Evolutionary conservation across 371 early-diverging fungal genomes (phyloP).

Genomic region (Lichtheimia hyalospora): DNA sequence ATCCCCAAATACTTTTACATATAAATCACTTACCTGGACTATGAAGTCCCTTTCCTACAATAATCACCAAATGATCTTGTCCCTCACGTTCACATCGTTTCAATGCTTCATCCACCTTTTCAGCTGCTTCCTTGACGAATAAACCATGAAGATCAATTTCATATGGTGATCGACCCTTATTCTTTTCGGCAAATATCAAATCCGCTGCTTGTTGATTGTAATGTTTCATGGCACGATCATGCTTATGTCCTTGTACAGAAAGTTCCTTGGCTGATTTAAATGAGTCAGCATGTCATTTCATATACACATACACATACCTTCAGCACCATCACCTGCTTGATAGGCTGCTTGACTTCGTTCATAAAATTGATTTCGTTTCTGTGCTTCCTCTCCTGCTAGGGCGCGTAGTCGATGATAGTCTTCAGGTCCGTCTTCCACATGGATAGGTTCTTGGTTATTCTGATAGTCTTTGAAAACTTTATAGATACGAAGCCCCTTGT

Average conservation of each 20-base stretch:
- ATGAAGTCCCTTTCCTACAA: constrained; percentile 65
- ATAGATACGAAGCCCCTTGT: constrained; percentile 29
- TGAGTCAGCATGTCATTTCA: background rate
- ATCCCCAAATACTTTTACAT: background rate
- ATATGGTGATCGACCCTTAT: constrained; percentile 39
- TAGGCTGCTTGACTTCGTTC: constrained; percentile 46
- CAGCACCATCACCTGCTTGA: constrained; percentile 35
- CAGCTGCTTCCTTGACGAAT: constrained; percentile 58
- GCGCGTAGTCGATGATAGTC: constrained; percentile 31
- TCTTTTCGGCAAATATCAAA: constrained; percentile 51
- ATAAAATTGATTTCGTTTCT: constrained; percentile 43
- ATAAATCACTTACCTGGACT: constrained; percentile 33
- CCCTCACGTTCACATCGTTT: constrained; percentile 41
- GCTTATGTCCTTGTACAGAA: constrained; percentile 52
- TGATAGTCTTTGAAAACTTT: constrained; percentile 21
- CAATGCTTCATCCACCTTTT: constrained; percentile 52
- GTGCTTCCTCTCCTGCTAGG: constrained; percentile 45
- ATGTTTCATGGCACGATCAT: constrained; percentile 52
- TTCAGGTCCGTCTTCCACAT: constrained; percentile 32
- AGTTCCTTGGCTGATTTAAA: constrained; percentile 47
- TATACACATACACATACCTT: constrained; percentile 21
- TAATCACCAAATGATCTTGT: constrained; percentile 48
- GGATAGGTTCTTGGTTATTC: constrained; percentile 18
- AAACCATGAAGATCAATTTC: constrained; percentile 66
- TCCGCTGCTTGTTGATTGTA: constrained; percentile 57